Percentiles rank a stretch among this genome's conserved stretches.
phyloP scores from a whole-genome alignment of 495 filamentous ascomycete species.

The Penicillium macrosclerotiorum region DNA sequence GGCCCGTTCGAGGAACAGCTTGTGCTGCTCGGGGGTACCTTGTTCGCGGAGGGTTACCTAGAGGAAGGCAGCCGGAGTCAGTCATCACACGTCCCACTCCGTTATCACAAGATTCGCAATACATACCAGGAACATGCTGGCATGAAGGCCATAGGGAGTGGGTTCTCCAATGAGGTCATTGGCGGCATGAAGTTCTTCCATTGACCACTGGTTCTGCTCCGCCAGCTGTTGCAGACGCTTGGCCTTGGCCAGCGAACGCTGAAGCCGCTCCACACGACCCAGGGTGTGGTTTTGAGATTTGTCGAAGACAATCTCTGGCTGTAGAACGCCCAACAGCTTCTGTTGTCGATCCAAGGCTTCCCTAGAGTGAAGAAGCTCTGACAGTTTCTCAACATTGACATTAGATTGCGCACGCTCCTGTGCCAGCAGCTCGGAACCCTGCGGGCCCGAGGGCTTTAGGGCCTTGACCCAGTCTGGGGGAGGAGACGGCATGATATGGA shows the following conservation, averaged over 20 bases:
- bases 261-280: slow-evolving; percentile 62
- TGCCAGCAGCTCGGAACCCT: slow-evolving; percentile 57
- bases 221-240: slow-evolving; percentile 66
- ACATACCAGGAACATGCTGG: slow-evolving; percentile 62
- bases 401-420: slow-evolving; percentile 61
- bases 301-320: slow-evolving; percentile 62
- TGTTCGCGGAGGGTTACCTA: slow-evolving; percentile 67
- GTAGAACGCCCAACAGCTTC: slow-evolving; percentile 52
- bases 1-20: slow-evolving; percentile 63
- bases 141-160: slow-evolving; percentile 66
- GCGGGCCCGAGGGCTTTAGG: slow-evolving; percentile 58
- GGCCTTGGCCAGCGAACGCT: slow-evolving; percentile 57
- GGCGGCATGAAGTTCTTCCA: slow-evolving; percentile 58
- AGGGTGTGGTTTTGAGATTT: slow-evolving; percentile 67
- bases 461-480: slow-evolving; percentile 63
- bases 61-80: not conserved
- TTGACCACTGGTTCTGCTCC: slow-evolving; percentile 59
- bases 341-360: slow-evolving; percentile 53
- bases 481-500: slow-evolving; percentile 33
- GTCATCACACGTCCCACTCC: slow-evolving; percentile 1
- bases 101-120: not conserved
- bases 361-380: slow-evolving; percentile 60
- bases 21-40: slow-evolving; percentile 65
- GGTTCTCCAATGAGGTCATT: slow-evolving; percentile 63
- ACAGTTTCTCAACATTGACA: slow-evolving; percentile 55